Evolutionary conservation across 2,329 filamentous ascomycete genomes (phyloP).

Genomic region (Aspergillus transmontanensis): DNA sequence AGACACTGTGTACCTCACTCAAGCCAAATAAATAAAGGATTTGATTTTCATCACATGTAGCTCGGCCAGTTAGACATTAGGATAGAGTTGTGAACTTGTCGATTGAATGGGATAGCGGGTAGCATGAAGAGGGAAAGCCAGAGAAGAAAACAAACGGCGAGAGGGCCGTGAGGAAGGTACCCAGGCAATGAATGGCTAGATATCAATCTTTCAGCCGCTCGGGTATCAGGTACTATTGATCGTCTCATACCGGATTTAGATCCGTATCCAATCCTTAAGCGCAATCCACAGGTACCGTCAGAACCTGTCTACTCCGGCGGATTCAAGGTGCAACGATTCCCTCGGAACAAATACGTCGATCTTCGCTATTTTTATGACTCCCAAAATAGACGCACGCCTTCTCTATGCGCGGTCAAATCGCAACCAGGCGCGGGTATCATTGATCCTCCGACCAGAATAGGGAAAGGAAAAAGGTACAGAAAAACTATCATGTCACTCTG

Average conservation of each 20-base stretch:
- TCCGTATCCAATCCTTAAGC: not conserved
- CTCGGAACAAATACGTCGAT: not conserved
- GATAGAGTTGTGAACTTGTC: not conserved
- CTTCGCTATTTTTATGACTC: not conserved
- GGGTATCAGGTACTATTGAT: slow-evolving; percentile 2
- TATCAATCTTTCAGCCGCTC: not conserved
- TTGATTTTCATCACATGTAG: not conserved
- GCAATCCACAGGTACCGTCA: not conserved
- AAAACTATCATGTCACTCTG: not conserved
- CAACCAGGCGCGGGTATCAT: not conserved
- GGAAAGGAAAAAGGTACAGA: not conserved
- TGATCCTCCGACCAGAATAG: not conserved
- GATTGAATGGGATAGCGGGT: not conserved
- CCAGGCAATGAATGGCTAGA: not conserved
- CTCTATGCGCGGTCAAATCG: not conserved
- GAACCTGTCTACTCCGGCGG: not conserved
- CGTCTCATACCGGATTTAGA: slow-evolving; percentile 2
- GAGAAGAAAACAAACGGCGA: not conserved
- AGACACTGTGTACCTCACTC: not conserved
- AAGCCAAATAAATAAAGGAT: not conserved
- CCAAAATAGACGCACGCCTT: not conserved
- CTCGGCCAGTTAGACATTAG: not conserved
- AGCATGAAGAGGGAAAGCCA: not conserved
- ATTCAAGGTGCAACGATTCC: not conserved
- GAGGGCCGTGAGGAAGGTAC: not conserved